Base-by-base conservation (phyloP, 2,329 filamentous ascomycete genomes). In the Akanthomyces dipterigenus region DNA sequence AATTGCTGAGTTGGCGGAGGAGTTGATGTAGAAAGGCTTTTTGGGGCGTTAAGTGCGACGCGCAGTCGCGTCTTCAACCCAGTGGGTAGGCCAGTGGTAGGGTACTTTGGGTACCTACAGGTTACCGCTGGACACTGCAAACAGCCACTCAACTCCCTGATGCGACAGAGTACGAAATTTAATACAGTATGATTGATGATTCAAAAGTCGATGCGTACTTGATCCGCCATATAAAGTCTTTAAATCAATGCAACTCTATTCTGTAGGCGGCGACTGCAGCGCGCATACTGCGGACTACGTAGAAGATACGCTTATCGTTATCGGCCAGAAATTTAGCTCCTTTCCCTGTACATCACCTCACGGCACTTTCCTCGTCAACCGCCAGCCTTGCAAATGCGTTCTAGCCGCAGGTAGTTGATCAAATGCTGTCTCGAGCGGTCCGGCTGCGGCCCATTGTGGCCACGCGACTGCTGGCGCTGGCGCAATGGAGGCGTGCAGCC, bases 381-480 rank as follows among this genome's bases (percentile, higher is more conserved):
- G 28, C 34, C 46, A 61, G 22, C 58, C 28, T 26, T 43, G 16
- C 49, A 18, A 31, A 54, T 54, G 55, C 7, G 16, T 46, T 45
- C 20, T 12, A 14, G 45, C 11, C 8, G 14, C 61, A 31, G 34
- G 12, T 43, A 16, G 22, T 18, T 55, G 42, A 54, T 49, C 36
- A 34, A 42, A 62, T 62, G 61, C 14, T 62, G 22, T 55, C 55
- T 42, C 38, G 55, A 28, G 59, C 61, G 34, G 28, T 36, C n/a
- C 55, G 34, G 20, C 43, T 57, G 18, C 40, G 38, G 43, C 61
- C 22, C 31, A 58, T 59, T 53, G 51, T 22, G 18, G 40, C 42
- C n/a, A 22, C 50, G 18, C 38, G 58, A 45, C 58, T 42, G 18
- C 49, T 38, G 31, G 28, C 42, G n/a, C 31, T 49, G 22, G 24